A percentile compares a stretch with the other conserved stretches of the same genome.
Conservation (phyloP, 805 yeast species). For the Saccharomycopsis babjevae region DNA sequence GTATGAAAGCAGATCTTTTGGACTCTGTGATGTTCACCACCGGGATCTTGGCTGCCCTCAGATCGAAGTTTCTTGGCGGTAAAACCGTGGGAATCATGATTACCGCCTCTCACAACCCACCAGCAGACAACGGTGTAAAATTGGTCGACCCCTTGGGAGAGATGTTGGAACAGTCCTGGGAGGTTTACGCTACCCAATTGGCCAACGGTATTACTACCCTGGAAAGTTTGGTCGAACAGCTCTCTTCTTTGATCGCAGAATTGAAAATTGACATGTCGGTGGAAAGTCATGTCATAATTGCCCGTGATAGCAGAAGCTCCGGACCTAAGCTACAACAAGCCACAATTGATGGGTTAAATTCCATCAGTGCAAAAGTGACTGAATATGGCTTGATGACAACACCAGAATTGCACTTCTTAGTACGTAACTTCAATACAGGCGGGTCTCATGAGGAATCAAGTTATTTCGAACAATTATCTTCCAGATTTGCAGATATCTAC, state of each 20-base stretch:
- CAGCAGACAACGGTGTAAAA: conserved; percentile 84
- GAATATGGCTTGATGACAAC: conserved; percentile 76
- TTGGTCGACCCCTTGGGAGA: conserved; percentile 90
- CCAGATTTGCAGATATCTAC: conserved; percentile 40
- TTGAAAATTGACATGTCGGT: conserved; percentile 37
- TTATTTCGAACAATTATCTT: conserved; percentile 54
- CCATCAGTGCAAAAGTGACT: conserved; percentile 34
- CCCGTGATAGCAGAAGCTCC: conserved; percentile 81
- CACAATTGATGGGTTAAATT: conserved; percentile 50
- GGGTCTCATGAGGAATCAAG: conserved; percentile 48
- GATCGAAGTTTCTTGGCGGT: conserved; percentile 64
- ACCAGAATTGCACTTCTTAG: conserved; percentile 87
- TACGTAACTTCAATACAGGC: conserved; percentile 58
- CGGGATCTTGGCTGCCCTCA: conserved; percentile 70
- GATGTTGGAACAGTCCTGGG: conserved; percentile 84
- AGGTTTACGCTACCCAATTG: conserved; percentile 61
- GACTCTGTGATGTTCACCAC: conserved; percentile 79
- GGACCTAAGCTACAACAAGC: conserved; percentile 57
- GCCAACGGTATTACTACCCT: conserved; percentile 53
- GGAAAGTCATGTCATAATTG: conserved; percentile 49
- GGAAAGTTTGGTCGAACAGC: conserved; percentile 32
- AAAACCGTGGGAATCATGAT: conserved; percentile 89
- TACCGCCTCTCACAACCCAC: conserved; percentile 93
- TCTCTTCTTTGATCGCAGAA: conserved; percentile 30
- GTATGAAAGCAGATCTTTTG: conserved; percentile 57